These are phyloP conservation scores for Wallemia ichthyophaga DNA, from an alignment of 1,284 basidiomycete genomes.

Conservation along the genomic window DNA sequence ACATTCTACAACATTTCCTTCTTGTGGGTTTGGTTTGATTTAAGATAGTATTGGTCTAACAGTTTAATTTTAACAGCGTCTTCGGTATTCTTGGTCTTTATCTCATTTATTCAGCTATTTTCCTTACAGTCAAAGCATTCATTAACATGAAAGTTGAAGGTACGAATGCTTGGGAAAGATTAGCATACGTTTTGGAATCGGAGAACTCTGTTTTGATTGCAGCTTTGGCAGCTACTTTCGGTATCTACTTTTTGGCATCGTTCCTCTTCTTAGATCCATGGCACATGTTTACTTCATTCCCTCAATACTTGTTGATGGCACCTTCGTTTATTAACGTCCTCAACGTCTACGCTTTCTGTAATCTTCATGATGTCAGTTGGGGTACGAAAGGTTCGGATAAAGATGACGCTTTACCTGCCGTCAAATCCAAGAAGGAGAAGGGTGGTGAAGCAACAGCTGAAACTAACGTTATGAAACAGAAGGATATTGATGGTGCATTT, in stretches of 20 bases:
- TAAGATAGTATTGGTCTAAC: too few relatives aligned
- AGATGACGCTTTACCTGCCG: conserved; percentile 68
- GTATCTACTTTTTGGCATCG: conserved; percentile 52
- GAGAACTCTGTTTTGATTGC: conserved; percentile 54
- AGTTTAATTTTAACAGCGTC: neutral
- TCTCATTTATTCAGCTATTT: conserved; percentile 53
- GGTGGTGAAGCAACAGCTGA: conserved; percentile 46
- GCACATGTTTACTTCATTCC: conserved; percentile 83
- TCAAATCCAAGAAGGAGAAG: conserved; percentile 51
- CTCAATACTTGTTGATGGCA: conserved; percentile 27
- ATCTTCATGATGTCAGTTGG: conserved; percentile 23
- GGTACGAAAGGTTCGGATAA: conserved; percentile 92
- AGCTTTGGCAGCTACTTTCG: conserved; percentile 54
- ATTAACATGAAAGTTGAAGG: conserved; percentile 32
- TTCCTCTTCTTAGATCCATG: conserved; percentile 76
- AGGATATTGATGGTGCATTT: conserved; percentile 75
- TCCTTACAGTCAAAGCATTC: conserved; percentile 30
- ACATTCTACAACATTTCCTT: conserved; percentile 50
- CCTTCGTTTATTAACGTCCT: conserved; percentile 79
- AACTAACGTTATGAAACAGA: conserved; percentile 30
- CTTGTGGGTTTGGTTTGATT: conserved; percentile 26
- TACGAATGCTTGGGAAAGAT: neutral
- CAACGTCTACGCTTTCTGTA: conserved; percentile 82
- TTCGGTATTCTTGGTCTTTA: conserved; percentile 28
- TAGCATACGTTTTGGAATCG: conserved; percentile 16